Conservation (phyloP, 1,139 yeast genomes). For the Fermentozyma sake region DNA sequence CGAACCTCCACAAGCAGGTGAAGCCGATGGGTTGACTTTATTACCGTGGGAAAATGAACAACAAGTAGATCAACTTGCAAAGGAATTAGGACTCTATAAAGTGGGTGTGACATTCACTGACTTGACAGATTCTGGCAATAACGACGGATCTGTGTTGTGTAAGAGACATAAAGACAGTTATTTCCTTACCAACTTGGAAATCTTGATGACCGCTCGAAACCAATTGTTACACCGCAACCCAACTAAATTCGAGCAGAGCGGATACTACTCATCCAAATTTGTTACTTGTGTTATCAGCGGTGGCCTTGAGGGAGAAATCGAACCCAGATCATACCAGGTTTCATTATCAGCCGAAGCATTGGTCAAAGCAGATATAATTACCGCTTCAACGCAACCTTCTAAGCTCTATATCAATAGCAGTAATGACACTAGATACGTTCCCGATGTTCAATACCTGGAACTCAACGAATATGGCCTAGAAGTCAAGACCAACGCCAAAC, state of each 20-base stretch:
- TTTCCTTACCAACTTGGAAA: constrained; percentile 81
- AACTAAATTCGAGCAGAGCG: constrained; percentile 62
- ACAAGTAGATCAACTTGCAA: constrained; percentile 53
- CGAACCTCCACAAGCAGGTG: constrained; percentile 89
- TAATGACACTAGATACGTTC: constrained; percentile 73
- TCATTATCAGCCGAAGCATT: constrained; percentile 84
- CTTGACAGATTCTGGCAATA: constrained; percentile 78
- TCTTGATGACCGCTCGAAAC: constrained; percentile 76
- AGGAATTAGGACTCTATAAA: constrained; percentile 57
- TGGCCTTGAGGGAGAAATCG: constrained; percentile 80
- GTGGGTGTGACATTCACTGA: constrained; percentile 91
- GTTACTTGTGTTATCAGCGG: constrained; percentile 93
- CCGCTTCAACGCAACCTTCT: constrained; percentile 89
- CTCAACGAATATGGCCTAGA: constrained; percentile 85
- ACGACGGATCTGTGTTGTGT: constrained; percentile 85
- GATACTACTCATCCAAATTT: constrained; percentile 77
- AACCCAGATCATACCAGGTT: constrained; percentile 87
- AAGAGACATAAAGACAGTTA: constrained; percentile 91
- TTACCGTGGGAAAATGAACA: constrained; percentile 57
- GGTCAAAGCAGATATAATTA: constrained; percentile 78
- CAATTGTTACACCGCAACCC: constrained; percentile 66
- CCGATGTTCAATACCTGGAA: constrained; percentile 84
- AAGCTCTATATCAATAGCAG: constrained; percentile 78
- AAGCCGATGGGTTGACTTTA: constrained; percentile 77
- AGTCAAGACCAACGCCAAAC: constrained; percentile 86